phyloP scores from a whole-genome alignment of 2,329 filamentous ascomycete species.

The Thielaviopsis populi region DNA sequence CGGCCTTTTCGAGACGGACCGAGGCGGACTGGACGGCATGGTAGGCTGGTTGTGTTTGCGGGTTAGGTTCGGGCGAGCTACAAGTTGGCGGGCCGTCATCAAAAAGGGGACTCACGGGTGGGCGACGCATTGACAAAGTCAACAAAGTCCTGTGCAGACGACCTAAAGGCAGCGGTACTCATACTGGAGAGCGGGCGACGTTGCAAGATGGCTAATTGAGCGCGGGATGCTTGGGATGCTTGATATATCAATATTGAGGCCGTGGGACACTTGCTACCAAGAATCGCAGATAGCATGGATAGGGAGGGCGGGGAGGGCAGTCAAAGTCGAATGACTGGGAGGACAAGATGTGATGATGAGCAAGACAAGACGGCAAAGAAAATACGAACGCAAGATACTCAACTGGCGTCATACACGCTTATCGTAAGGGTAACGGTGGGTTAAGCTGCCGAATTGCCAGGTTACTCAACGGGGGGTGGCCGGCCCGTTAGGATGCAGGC shows the following conservation, averaged over 20 bases:
- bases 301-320: not conserved
- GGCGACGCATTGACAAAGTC: slow-evolving; percentile 91
- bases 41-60: slow-evolving; percentile 48
- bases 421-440: not conserved
- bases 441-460: not conserved
- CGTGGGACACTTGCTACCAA: slow-evolving; percentile 10
- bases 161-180: slow-evolving; percentile 29
- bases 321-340: not conserved
- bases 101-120: slow-evolving; percentile 48
- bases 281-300: slow-evolving; percentile 13
- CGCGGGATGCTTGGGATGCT: not conserved
- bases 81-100: slow-evolving; percentile 4
- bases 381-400: not conserved
- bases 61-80: not conserved
- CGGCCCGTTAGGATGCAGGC: not conserved
- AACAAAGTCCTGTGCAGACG: slow-evolving; percentile 65
- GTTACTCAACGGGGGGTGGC: not conserved
- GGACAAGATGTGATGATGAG: not conserved
- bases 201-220: not conserved
- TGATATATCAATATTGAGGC: not conserved
- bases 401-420: not conserved
- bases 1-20: slow-evolving; percentile 60
- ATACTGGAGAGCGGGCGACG: slow-evolving; percentile 27
- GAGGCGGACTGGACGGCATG: slow-evolving; percentile 77
- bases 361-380: not conserved